Base-by-base conservation (phyloP, 2,329 filamentous ascomycete genomes). In the Teratosphaeria epicoccoides region DNA sequence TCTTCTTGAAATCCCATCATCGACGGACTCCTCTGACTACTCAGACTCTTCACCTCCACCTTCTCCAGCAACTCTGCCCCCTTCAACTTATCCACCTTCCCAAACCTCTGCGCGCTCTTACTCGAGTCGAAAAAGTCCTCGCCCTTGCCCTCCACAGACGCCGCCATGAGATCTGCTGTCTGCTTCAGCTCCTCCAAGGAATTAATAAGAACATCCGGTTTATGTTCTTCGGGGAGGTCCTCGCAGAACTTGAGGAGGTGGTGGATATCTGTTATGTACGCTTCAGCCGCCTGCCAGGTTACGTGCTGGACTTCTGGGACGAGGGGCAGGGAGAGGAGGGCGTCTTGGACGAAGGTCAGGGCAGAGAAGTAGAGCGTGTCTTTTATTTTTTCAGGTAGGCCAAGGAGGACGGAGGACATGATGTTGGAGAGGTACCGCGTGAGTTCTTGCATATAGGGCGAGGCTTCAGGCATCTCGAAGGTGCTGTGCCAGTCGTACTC, bases 331-430 rank as follows among this genome's bases (percentile, higher is more conserved):
- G 53, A n/a, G 37, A 64, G 59, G 24, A 68, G 62, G 24, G 60
- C 59, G 55, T 86, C 86, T 3, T 88, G 85, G 1, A 93, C 89
- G 68, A 98, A 93, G 51, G 84, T 89, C 29, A 98, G 78, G 0
- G 93, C 93, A 66, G 97, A 93, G 65, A 95, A 96, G 72, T 98
- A 97, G 61, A 98, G 95, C 51, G 96, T 82, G 67, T 95, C 89
- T 67, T 97, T 97, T 70, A 98, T 96, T 63, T 95, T 88, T 25
- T 88, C 83, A 0, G 94, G 93, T n/a, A 98, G 74, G 1, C 90
- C 91, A 2, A 98, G 78, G 4, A 98, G 77, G 0, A 94, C 95
- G 0, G 88, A 93, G 65, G 84, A 90, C 89, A 97, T 97, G 66
- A 96, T 97, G 66, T 95, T 95, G 25, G 85, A 87, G 20, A 98